phyloP scores from a whole-genome alignment of 768 basidiomycete species.

The Sistotremastrum niveocremeum region DNA sequence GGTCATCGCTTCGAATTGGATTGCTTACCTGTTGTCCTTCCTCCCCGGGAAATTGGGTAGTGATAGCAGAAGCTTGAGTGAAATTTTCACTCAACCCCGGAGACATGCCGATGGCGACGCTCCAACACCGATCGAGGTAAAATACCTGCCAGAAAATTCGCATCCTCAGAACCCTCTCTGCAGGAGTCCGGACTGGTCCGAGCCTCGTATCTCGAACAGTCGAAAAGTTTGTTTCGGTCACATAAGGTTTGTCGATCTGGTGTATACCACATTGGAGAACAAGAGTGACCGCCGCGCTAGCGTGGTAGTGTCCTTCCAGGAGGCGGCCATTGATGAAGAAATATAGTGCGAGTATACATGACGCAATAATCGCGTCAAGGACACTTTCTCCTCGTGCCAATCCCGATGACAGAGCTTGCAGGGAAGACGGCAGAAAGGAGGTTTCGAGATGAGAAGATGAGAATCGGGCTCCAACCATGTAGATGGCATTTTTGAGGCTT shows the following conservation, averaged over 20 bases:
- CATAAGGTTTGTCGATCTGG: slow-evolving; percentile 13
- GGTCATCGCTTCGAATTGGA: too few relatives aligned
- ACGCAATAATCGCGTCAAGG: slow-evolving; percentile 64
- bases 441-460: too few relatives aligned
- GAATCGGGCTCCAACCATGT: too few relatives aligned
- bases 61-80: slow-evolving; percentile 43
- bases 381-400: too few relatives aligned
- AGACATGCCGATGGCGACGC: slow-evolving; percentile 56
- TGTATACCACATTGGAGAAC: slow-evolving; percentile 65
- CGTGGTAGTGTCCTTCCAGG: slow-evolving; percentile 68
- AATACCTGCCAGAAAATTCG: slow-evolving; percentile 77
- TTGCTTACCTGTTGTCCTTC: slow-evolving; percentile 58
- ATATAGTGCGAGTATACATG: slow-evolving; percentile 62
- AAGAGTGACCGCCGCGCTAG: slow-evolving; percentile 58
- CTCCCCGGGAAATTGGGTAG: slow-evolving; percentile 64
- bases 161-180: slow-evolving; percentile 59
- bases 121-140: slow-evolving; percentile 71
- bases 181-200: slow-evolving; percentile 41
- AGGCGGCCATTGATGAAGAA: slow-evolving; percentile 65
- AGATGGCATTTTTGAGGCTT: too few relatives aligned
- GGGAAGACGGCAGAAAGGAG: too few relatives aligned
- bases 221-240: slow-evolving; percentile 13
- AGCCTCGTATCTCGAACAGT: slow-evolving; percentile 26
- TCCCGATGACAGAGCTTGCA: too few relatives aligned
- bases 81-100: slow-evolving; percentile 50